A percentile compares a stretch with the other conserved stretches of the same genome.
These are phyloP conservation scores for Clonostachys chloroleuca DNA, from an alignment of 2,329 filamentous ascomycete genomes.

Conservation along the genomic window DNA sequence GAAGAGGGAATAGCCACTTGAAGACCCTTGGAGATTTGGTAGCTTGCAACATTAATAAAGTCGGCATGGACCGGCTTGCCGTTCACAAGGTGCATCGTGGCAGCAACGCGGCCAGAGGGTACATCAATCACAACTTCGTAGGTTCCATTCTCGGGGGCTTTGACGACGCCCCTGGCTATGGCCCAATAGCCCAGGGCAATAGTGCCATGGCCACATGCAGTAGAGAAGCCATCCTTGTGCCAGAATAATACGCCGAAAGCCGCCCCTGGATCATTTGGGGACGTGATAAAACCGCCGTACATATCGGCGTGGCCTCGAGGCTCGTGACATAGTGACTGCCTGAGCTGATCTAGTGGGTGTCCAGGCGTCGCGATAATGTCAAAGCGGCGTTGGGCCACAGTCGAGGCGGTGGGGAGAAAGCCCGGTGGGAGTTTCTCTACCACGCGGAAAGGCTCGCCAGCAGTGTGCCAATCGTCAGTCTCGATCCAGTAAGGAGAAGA, in stretches of 20 bases:
- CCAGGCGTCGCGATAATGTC: not conserved
- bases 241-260: slow-evolving; percentile 16
- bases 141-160: not conserved
- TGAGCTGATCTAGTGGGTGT: slow-evolving; percentile 2
- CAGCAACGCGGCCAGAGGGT: slow-evolving; percentile 2
- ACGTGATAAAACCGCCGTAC: slow-evolving; percentile 16
- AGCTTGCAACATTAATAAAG: slow-evolving; percentile 4
- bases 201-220: slow-evolving; percentile 16
- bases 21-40: not conserved
- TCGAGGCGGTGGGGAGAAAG: not conserved
- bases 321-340: slow-evolving; percentile 6
- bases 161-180: slow-evolving; percentile 3
- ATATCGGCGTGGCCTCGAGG: slow-evolving; percentile 12
- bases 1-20: not conserved
- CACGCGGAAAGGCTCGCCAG: slow-evolving; percentile 16
- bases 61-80: slow-evolving; percentile 2
- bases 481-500: slow-evolving; percentile 11
- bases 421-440: slow-evolving; percentile 5
- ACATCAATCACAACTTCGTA: slow-evolving; percentile 4
- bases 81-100: not conserved
- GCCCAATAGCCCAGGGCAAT: slow-evolving; percentile 18
- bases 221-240: slow-evolving; percentile 19
- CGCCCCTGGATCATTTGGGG: slow-evolving; percentile 10
- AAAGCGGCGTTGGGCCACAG: slow-evolving; percentile 1
- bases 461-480: slow-evolving; percentile 16